Percentiles rank a stretch among this genome's conserved stretches.
phyloP scores from a whole-genome alignment of 768 basidiomycete genomes.

The Hemileccinum rubropunctum region DNA sequence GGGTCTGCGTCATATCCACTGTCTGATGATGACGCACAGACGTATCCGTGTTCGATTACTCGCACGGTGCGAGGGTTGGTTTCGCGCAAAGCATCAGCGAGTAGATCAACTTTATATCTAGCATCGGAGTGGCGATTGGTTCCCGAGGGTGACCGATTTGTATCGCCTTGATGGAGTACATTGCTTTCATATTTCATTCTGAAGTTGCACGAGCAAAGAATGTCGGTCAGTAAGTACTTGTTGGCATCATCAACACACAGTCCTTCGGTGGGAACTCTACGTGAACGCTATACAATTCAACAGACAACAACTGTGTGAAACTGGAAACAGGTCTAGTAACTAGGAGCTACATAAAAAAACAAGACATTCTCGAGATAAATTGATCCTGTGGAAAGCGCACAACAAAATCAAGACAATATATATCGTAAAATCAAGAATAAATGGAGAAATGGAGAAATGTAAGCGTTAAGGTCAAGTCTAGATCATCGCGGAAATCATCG shows the following conservation, averaged over 20 bases:
- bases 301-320: not conserved
- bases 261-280: not conserved
- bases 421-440: slow-evolving; percentile 11
- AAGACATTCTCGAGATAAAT: not conserved
- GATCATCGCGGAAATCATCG: slow-evolving; percentile 44
- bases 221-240: too few species aligned
- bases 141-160: too few species aligned
- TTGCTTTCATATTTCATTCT: too few species aligned
- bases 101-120: not conserved
- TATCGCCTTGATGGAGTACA: too few species aligned
- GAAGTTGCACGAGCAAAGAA: too few species aligned
- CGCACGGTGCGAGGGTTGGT: slow-evolving; percentile 51
- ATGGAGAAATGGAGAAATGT: slow-evolving; percentile 9
- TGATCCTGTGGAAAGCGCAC: not conserved
- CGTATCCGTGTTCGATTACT: slow-evolving; percentile 62
- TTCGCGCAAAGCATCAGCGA: slow-evolving; percentile 52
- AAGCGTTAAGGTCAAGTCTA: slow-evolving; percentile 7
- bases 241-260: too few species aligned
- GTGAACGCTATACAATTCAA: not conserved
- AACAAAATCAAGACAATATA: not conserved
- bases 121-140: too few species aligned
- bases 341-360: slow-evolving; percentile 10
- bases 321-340: slow-evolving; percentile 2
- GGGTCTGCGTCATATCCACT: not conserved
- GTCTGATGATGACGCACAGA: slow-evolving; percentile 34